Percentiles rank a stretch among this genome's conserved stretches.
phyloP scores from a whole-genome alignment of 1,284 basidiomycete genomes.

The Moesziomyces sp. region DNA sequence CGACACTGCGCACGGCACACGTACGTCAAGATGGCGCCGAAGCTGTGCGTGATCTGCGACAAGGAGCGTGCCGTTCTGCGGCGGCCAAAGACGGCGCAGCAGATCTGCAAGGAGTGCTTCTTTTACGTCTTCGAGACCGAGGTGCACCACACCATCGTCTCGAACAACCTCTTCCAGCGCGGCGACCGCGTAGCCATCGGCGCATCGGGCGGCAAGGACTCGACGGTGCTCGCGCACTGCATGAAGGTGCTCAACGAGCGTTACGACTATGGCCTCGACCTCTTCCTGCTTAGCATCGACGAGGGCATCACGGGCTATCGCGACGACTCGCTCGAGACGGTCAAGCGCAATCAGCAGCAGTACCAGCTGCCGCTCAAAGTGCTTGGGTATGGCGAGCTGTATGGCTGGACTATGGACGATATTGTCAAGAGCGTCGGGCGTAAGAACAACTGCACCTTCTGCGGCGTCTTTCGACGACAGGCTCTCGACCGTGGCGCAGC shows the following conservation, averaged over 20 bases:
- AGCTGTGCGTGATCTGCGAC: conserved; percentile 78
- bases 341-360: conserved; percentile 95
- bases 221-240: conserved; percentile 95
- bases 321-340: conserved; percentile 97
- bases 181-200: conserved; percentile 97
- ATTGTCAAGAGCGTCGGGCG: conserved; percentile 93
- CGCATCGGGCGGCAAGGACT: conserved; percentile 98
- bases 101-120: conserved; percentile 94
- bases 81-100: conserved; percentile 95
- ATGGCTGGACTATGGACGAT: conserved; percentile 99
- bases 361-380: conserved; percentile 96
- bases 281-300: conserved; percentile 95
- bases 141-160: conserved; percentile 91
- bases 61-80: conserved; percentile 86
- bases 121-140: conserved; percentile 98
- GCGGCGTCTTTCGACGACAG: conserved; percentile 95
- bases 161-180: conserved; percentile 78
- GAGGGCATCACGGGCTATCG: conserved; percentile 98
- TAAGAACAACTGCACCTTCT: conserved; percentile 99
- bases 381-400: conserved; percentile 92
- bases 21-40: conserved; percentile 29
- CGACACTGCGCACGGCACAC: neutral
- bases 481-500: conserved; percentile 94
- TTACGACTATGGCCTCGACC: conserved; percentile 88
- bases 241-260: conserved; percentile 95